Base-by-base conservation (phyloP, 345 rosid species). In the Mercurialis annua region DNA sequence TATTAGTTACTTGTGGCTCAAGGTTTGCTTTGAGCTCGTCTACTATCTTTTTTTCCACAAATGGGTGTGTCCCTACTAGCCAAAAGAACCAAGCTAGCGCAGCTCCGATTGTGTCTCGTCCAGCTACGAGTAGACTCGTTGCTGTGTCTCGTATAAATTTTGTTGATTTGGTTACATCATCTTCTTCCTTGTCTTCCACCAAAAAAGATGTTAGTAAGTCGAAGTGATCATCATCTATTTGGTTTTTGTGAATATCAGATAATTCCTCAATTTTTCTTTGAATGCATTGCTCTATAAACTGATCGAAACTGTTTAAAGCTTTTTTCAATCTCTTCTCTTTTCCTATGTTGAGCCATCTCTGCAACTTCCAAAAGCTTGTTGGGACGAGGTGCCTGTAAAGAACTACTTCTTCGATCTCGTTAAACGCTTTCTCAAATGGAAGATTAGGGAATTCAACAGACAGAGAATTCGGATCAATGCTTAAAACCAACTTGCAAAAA, bases 71-170 rank as follows among this genome's bases (percentile, higher is more conserved):
- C 0, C 67, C 48, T 3, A 78, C 44, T 1, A 81, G 76, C 85
- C 85, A 78, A 9, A 76, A 60, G 44, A 73, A 57, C 85, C 83
- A 83, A 49, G 50, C 26, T 21, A 76, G 74, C 11, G 59, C 65
- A n/a, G 78, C 36, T 29, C 62, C 64, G 51, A 76, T 12, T 0
- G 83, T 66, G 54, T 78, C 83, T 54, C 77, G 76, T 10, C 80
- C 84, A 3, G 80, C 87, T 23, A 20, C 16, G 34, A 81, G 0
- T 6, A 81, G 68, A 36, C 20, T 74, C 1, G 59, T 21, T 1
- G 71, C 34, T 1, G 20, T 18, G 65, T 80, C 81, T 60, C 74
- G 73, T 1, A 76, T 23, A 31, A 73, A 59, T 26, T 70, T 68
- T 17, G 70, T 68, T 0, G 71, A 59, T 36, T 59, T 59, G 7